Evolutionary conservation across 352 stramenopile genomes (phyloP).

Genomic region (Phytophthora litchii): DNA sequence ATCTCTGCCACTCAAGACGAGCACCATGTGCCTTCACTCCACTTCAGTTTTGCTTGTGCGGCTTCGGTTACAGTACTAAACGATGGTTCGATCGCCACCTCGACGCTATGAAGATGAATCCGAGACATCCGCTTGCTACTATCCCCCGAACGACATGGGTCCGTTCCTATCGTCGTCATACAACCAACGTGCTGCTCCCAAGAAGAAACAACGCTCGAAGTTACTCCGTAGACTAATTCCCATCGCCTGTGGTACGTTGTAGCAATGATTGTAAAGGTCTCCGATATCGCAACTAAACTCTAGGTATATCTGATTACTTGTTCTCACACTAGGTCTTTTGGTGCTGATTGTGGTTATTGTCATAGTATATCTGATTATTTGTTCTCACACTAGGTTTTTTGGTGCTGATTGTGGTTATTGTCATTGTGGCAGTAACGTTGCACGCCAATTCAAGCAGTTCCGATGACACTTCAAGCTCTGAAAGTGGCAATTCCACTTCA

Average conservation of each 20-base stretch:
- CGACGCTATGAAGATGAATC: conserved; percentile 29
- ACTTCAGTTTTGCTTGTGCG: conserved; percentile 30
- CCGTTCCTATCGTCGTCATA: conserved; percentile 35
- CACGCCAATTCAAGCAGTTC: conserved; percentile 31
- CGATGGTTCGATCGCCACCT: conserved; percentile 30
- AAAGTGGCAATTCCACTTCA: conserved; percentile 16
- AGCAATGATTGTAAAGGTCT: neutral
- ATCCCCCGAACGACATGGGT: conserved; percentile 35
- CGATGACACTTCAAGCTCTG: neutral
- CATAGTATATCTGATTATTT: conserved; percentile 24
- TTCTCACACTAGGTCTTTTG: conserved; percentile 6
- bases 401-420: conserved; percentile 49
- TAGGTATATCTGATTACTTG: neutral
- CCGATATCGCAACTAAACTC: too few relatives aligned
- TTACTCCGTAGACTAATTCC: conserved; percentile 25
- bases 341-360: conserved; percentile 50
- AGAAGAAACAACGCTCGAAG: conserved; percentile 32
- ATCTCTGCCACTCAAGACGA: conserved; percentile 23
- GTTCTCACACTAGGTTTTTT: conserved; percentile 6
- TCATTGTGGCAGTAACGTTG: conserved; percentile 42
- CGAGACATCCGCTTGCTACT: conserved; percentile 34
- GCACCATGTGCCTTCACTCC: neutral
- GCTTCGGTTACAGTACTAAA: conserved; percentile 21
- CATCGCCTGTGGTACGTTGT: conserved; percentile 30
- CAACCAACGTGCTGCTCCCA: conserved; percentile 24